Percentiles rank a stretch among this genome's conserved stretches.
These are phyloP conservation scores for Termitomyces sp. DNA, from an alignment of 768 basidiomycete genomes.

Conservation along the genomic window DNA sequence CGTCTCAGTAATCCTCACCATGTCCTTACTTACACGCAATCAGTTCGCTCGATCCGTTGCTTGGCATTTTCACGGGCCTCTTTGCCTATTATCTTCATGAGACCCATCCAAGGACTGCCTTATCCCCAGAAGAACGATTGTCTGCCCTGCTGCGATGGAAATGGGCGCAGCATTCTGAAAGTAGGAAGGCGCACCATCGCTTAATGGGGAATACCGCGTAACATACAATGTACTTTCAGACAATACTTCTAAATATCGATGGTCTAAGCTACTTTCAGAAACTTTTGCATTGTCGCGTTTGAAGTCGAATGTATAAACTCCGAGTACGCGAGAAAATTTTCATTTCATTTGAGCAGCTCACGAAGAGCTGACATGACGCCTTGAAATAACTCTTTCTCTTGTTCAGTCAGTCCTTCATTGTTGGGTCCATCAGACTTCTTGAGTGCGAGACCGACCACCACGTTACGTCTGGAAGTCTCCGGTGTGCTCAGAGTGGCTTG, in stretches of 20 bases:
- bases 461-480: conserved; percentile 43
- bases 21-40: background rate
- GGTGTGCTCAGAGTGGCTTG: conserved; percentile 34
- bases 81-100: conserved; percentile 80
- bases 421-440: conserved; percentile 25
- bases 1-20: conserved; percentile 5
- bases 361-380: conserved; percentile 44
- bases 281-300: background rate
- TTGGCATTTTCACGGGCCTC: conserved; percentile 74
- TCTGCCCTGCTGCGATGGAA: conserved; percentile 60
- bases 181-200: conserved; percentile 25
- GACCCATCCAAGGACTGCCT: conserved; percentile 67
- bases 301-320: background rate
- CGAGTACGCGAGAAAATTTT: background rate
- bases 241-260: background rate
- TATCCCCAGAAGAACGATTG: conserved; percentile 50
- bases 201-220: conserved; percentile 32
- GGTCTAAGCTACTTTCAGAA: background rate
- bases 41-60: conserved; percentile 63
- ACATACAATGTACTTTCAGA: background rate
- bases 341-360: conserved; percentile 22
- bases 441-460: conserved; percentile 76
- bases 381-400: conserved; percentile 40
- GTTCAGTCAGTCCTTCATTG: conserved; percentile 22
- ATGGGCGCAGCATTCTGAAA: conserved; percentile 40